phyloP scores from a whole-genome alignment of 176 grass and related monocot genomes.

The Coix lacrymajobi region DNA sequence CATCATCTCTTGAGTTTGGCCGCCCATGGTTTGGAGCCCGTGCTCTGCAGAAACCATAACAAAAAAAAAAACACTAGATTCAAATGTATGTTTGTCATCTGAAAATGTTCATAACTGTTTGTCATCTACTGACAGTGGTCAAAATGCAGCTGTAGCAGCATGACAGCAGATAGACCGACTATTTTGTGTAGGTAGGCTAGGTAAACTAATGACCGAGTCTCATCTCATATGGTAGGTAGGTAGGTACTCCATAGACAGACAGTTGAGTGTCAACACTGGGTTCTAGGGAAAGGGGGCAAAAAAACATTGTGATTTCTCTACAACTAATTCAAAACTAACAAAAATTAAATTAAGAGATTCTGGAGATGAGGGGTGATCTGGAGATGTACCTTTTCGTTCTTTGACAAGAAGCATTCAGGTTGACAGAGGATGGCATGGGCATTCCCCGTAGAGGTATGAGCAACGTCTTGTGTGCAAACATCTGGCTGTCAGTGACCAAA shows the following conservation, averaged over 20 bases:
- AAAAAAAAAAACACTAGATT: too few species aligned
- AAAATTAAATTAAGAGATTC: too few species aligned
- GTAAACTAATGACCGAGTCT: background rate
- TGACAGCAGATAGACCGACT: background rate
- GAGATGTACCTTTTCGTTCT: slow-evolving; percentile 35
- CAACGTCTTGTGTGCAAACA: slow-evolving; percentile 87
- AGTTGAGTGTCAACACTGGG: background rate
- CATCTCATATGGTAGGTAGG: background rate
- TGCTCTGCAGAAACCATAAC: slow-evolving; percentile 37
- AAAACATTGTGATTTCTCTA: background rate
- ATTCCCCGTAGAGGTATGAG: slow-evolving; percentile 68
- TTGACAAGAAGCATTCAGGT: slow-evolving; percentile 26
- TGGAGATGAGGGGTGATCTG: background rate
- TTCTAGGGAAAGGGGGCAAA: background rate
- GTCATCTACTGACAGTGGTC: background rate
- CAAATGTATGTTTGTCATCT: too few species aligned
- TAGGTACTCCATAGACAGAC: too few species aligned
- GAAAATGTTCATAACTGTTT: too few species aligned
- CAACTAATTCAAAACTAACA: background rate
- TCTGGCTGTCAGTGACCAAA: slow-evolving; percentile 73
- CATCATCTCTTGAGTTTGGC: slow-evolving; percentile 19
- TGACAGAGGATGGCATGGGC: slow-evolving; percentile 44
- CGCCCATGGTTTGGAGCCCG: slow-evolving; percentile 32
- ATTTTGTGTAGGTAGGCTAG: background rate
- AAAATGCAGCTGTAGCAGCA: background rate